Conservation (phyloP, 129 eudicot genomes). For the Pittosporum tobira region DNA sequence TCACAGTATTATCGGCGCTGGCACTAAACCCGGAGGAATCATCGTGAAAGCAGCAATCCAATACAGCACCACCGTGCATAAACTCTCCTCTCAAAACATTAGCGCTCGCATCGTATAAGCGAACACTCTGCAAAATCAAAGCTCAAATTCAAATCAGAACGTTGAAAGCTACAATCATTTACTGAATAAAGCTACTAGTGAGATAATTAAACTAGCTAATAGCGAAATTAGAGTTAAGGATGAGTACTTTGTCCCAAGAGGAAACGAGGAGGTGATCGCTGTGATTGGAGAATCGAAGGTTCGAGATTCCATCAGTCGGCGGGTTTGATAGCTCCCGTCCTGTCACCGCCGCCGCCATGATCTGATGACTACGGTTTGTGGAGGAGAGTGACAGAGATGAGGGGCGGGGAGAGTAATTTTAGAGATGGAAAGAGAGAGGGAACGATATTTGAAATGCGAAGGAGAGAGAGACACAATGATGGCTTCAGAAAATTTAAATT, state of each 20-base stretch:
- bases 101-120: slow-evolving; percentile 56
- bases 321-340: slow-evolving; percentile 69
- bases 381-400: background rate
- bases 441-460: slow-evolving; percentile 7
- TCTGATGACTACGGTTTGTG: slow-evolving; percentile 1
- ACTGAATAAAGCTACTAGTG: background rate
- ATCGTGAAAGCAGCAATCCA: slow-evolving; percentile 93
- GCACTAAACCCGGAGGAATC: slow-evolving; percentile 90
- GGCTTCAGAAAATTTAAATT: background rate
- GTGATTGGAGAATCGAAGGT: slow-evolving; percentile 80
- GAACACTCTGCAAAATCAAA: slow-evolving; percentile 35
- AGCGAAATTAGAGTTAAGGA: background rate
- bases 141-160: background rate
- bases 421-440: slow-evolving; percentile 14
- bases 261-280: slow-evolving; percentile 89
- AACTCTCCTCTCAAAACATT: slow-evolving; percentile 54
- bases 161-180: no score
- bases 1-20: slow-evolving; percentile 64
- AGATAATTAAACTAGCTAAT: background rate
- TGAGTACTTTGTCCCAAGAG: slow-evolving; percentile 84
- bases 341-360: slow-evolving; percentile 45
- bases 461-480: no score
- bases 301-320: slow-evolving; percentile 84
- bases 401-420: no score
- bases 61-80: slow-evolving; percentile 48